These are phyloP conservation scores for Taphrina betulina DNA, from an alignment of 1,139 yeast genomes.

Conservation along the genomic window DNA sequence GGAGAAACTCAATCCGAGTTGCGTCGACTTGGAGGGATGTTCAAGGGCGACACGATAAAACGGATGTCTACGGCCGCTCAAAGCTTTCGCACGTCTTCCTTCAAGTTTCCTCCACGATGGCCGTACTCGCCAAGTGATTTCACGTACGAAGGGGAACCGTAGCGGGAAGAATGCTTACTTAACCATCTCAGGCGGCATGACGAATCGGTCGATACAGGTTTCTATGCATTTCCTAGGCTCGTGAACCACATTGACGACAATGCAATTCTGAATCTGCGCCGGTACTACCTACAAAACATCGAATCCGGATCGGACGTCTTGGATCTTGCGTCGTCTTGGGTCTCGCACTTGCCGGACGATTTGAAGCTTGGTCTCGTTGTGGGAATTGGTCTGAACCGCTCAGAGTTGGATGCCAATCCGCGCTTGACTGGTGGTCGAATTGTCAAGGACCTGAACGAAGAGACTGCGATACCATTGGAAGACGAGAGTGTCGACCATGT, in stretches of 20 bases:
- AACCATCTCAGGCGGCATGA: slow-evolving; percentile 10
- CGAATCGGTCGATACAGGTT: slow-evolving; percentile 20
- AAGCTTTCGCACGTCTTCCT: neutral
- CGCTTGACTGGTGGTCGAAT: slow-evolving; percentile 4
- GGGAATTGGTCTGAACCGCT: slow-evolving; percentile 26
- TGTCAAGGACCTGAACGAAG: slow-evolving; percentile 23
- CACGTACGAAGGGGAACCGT: slow-evolving; percentile 1
- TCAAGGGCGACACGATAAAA: no score
- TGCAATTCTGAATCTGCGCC: slow-evolving; percentile 16
- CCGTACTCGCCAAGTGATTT: slow-evolving; percentile 24
- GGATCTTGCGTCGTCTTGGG: slow-evolving; percentile 30
- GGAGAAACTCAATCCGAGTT: no score
- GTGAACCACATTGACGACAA: slow-evolving; percentile 31
- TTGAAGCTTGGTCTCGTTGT: neutral
- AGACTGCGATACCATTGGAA: slow-evolving; percentile 3
- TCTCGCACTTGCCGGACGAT: slow-evolving; percentile 24
- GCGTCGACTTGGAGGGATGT: no score
- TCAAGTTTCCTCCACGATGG: slow-evolving; percentile 20
- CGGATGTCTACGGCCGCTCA: no score
- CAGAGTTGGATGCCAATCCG: slow-evolving; percentile 21
- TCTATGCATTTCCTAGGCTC: slow-evolving; percentile 21
- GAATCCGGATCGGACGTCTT: slow-evolving; percentile 6
- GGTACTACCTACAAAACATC: slow-evolving; percentile 12
- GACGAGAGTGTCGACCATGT: slow-evolving; percentile 13
- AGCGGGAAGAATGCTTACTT: neutral